Base-by-base conservation (phyloP, 805 yeast species). In the Candida ipomoeae region DNA sequence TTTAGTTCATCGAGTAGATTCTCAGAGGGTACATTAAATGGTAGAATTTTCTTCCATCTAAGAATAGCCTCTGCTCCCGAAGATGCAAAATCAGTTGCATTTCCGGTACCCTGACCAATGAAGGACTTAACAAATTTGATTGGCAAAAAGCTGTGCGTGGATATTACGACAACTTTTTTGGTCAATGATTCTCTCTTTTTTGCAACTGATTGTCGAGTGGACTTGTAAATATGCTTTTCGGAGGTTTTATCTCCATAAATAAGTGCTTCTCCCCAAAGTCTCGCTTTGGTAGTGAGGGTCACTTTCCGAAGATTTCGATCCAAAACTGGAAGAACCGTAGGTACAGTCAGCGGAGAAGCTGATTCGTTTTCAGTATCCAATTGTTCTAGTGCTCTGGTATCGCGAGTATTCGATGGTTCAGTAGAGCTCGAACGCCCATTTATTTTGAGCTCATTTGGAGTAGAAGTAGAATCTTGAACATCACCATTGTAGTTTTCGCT, bases 81-180 rank as follows among this genome's bases (percentile, higher is more conserved):
- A 5, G 26, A 31, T 4, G 46, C 21, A 18, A 44, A 44, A 15
- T 44, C 31, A 36, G 58, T 52, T 4, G 77, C 65, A 49, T 55
- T 70, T 1, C 77, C 76, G 1, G 74, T 71, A 32, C 65, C 55
- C 44, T 67, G 72, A 1, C 73, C 74, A 13, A 73, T 64, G 26
- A 67, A 50, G 3, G 70, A 63, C 37, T 63, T 61, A 6, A 71
- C 75, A 50, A 73, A 59, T 50, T 73, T 72, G 15, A 64, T 65
- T 6, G 78, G 78, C 29, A 72, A 55, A 48, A 70, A 73, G 20
- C 72, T 66, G 59, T 73, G 78, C 13, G 70, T 62, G 2, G 71
- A 69, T 23, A 73, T 61, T 6, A 73, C 58, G 5, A 71, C 68
- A 8, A 66, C 63, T 23, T 59, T 62, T 20, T 48, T 50, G 14